These are phyloP conservation scores for Aspergillus novoparasiticus DNA, from an alignment of 2,329 filamentous ascomycete species.

Conservation along the genomic window DNA sequence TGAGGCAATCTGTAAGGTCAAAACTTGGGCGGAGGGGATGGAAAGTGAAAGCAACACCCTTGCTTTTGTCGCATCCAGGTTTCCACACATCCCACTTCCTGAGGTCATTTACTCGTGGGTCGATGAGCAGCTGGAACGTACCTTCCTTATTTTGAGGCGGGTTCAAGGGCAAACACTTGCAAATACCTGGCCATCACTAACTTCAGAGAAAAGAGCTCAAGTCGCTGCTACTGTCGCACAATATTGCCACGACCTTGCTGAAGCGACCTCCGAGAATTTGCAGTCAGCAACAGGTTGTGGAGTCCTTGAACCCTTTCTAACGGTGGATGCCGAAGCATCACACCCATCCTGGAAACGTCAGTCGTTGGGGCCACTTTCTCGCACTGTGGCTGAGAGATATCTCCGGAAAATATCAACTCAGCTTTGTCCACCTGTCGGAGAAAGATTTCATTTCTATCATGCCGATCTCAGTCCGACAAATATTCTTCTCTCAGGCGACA, in stretches of 20 bases:
- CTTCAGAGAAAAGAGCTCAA: background rate
- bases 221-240: constrained; percentile 6
- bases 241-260: constrained; percentile 5
- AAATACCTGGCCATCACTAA: constrained; percentile 7
- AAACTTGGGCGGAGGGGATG: constrained; percentile 17
- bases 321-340: background rate
- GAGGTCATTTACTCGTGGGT: constrained; percentile 10
- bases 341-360: constrained; percentile 5
- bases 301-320: constrained; percentile 11
- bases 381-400: background rate
- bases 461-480: constrained; percentile 13
- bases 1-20: constrained; percentile 18
- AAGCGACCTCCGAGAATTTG: background rate
- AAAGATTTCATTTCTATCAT: constrained; percentile 8
- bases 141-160: constrained; percentile 8
- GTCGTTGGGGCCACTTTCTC: constrained; percentile 3
- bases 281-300: constrained; percentile 6
- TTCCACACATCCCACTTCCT: constrained; percentile 8
- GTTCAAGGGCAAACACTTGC: constrained; percentile 4
- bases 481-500: constrained; percentile 11
- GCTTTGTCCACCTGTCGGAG: background rate
- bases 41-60: constrained; percentile 15
- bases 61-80: constrained; percentile 8
- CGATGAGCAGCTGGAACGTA: constrained; percentile 3
- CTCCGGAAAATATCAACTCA: constrained; percentile 4